Percentiles rank a stretch among this genome's conserved stretches.
phyloP scores from a whole-genome alignment of 257 asterid genomes.

The Primulina huaijiensis region DNA sequence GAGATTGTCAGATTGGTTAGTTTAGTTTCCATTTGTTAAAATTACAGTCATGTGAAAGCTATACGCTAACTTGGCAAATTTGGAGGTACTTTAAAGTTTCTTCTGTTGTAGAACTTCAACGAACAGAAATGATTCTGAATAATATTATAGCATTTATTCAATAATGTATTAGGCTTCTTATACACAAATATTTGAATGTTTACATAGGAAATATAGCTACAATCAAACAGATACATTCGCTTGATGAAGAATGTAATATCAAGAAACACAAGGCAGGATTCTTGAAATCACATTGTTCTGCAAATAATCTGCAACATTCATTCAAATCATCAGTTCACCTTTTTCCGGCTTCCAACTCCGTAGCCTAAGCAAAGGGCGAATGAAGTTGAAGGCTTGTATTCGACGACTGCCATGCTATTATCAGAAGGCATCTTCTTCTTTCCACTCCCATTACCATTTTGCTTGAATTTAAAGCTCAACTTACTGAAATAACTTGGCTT shows the following conservation, averaged over 20 bases:
- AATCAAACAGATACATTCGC: neutral
- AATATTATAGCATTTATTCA: neutral
- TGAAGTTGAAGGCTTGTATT: conserved; percentile 34
- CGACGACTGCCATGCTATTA: conserved; percentile 36
- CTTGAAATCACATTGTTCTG: neutral
- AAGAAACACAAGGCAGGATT: neutral
- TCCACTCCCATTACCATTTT: conserved; percentile 21
- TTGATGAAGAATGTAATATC: neutral
- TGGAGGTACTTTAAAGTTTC: neutral
- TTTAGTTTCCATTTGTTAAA: conserved; percentile 13
- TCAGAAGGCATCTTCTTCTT: conserved; percentile 29
- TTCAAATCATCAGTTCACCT: neutral
- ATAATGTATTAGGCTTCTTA: neutral
- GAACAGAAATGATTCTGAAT: neutral
- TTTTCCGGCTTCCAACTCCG: conserved; percentile 40
- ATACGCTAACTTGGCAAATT: conserved; percentile 20
- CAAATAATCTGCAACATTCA: too few relatives aligned
- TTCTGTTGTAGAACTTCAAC: neutral
- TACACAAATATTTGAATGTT: neutral
- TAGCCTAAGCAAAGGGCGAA: conserved; percentile 42
- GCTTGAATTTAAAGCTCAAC: conserved; percentile 48
- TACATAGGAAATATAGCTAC: neutral
- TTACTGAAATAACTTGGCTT: conserved; percentile 38
- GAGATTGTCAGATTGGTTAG: conserved; percentile 16
- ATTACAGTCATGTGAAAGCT: conserved; percentile 20